phyloP scores from a whole-genome alignment of 1,139 yeast species.

The Candida sp. region DNA sequence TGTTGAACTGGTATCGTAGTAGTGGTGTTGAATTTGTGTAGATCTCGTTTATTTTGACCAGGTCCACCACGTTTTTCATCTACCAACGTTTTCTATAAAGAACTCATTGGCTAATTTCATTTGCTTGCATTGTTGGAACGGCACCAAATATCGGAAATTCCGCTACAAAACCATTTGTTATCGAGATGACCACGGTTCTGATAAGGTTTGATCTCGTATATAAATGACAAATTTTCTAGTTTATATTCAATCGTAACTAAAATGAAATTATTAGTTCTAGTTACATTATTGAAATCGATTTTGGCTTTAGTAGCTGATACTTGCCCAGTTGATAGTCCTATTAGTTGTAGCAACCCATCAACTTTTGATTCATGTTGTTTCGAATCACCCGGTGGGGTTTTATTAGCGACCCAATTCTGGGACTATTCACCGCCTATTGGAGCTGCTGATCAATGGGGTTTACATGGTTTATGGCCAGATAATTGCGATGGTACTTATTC shows the following conservation, averaged over 20 bases:
- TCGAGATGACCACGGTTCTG: not conserved
- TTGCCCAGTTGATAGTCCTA: conserved; percentile 68
- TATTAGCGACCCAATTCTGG: conserved; percentile 92
- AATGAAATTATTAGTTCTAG: not conserved
- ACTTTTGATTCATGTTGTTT: conserved; percentile 69
- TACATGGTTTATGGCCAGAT: conserved; percentile 52
- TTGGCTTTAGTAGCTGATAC: conserved; percentile 3
- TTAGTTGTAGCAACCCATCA: conserved; percentile 51
- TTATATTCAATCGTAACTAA: no score
- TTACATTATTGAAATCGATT: not conserved
- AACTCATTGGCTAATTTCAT: no score
- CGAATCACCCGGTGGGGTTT: conserved; percentile 76
- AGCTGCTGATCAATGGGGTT: conserved; percentile 75
- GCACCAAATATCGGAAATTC: no score
- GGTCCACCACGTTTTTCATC: no score
- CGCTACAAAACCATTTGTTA: no score
- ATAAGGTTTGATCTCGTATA: not conserved
- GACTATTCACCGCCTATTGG: conserved; percentile 85
- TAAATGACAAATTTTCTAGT: no score
- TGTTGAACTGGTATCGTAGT: no score
- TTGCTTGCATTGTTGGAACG: no score
- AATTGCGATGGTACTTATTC: conserved; percentile 42
- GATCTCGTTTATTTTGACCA: no score
- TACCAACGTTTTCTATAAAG: no score
- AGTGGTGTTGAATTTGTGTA: no score